Evolutionary conservation across 1,139 yeast species (phyloP).

Genomic region (Yamadazyma conglobata): DNA sequence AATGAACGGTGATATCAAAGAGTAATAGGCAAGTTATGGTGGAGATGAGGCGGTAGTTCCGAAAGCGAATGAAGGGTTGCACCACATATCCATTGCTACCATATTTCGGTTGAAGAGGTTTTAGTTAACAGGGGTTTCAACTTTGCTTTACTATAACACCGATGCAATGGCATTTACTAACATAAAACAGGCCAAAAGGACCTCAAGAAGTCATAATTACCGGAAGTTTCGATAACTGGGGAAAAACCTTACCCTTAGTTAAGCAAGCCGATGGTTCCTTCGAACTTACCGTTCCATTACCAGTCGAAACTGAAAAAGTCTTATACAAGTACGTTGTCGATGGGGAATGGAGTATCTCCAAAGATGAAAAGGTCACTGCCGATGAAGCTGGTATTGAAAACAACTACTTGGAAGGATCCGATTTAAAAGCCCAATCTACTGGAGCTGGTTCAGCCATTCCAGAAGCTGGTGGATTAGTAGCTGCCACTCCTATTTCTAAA

Average conservation of each 20-base stretch:
- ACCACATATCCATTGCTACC: too few relatives aligned
- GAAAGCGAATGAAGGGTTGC: too few relatives aligned
- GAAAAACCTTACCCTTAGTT: slow-evolving; percentile 53
- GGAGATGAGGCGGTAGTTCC: not conserved
- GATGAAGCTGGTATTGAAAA: slow-evolving; percentile 59
- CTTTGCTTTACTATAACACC: too few relatives aligned
- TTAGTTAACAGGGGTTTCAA: too few relatives aligned
- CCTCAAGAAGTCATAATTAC: slow-evolving; percentile 71
- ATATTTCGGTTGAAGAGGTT: too few relatives aligned
- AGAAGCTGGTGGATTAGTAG: slow-evolving; percentile 45
- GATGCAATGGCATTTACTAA: too few relatives aligned
- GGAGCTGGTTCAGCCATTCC: slow-evolving; percentile 45
- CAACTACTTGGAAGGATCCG: slow-evolving; percentile 49
- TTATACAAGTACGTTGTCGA: slow-evolving; percentile 73
- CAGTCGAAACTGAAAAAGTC: slow-evolving; percentile 35
- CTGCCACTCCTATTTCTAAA: slow-evolving; percentile 20
- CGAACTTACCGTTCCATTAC: slow-evolving; percentile 56
- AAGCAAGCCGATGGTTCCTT: slow-evolving; percentile 61
- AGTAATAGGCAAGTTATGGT: not conserved
- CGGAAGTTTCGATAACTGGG: slow-evolving; percentile 78
- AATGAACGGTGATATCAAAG: not conserved
- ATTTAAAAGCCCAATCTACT: slow-evolving; percentile 34
- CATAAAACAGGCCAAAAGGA: slow-evolving; percentile 59
- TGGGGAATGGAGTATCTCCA: slow-evolving; percentile 61
- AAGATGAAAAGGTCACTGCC: slow-evolving; percentile 39